Percentiles rank a stretch among this genome's conserved stretches.
phyloP scores from a whole-genome alignment of 352 stramenopile species.

The Pythium utonaiense region DNA sequence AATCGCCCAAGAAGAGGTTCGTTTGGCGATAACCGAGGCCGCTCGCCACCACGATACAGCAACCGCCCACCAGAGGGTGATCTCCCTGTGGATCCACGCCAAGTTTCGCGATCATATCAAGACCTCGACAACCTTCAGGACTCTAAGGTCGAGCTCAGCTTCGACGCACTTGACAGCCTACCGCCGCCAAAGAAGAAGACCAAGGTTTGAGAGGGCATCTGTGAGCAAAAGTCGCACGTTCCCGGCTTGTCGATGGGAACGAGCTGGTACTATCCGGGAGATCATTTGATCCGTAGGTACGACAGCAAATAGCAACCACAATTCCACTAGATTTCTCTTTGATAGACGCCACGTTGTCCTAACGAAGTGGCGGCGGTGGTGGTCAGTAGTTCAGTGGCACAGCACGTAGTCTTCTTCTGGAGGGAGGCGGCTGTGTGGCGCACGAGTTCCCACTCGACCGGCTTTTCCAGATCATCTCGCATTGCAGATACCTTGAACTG shows the following conservation, averaged over 20 bases:
- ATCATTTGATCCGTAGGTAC: not conserved
- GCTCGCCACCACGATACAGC: conserved; percentile 24
- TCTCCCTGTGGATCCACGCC: conserved; percentile 73
- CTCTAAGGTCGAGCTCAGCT: conserved; percentile 81
- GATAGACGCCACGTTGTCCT: too few species aligned
- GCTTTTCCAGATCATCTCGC: conserved; percentile 4
- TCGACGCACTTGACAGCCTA: conserved; percentile 74
- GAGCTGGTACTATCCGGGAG: not conserved
- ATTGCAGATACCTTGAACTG: conserved; percentile 19
- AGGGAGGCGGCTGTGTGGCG: conserved; percentile 1
- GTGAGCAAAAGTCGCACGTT: not conserved
- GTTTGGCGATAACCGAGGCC: conserved; percentile 32
- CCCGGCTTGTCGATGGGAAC: not conserved
- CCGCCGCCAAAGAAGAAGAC: conserved; percentile 85
- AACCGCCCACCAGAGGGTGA: conserved; percentile 51
- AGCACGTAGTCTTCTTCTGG: not conserved
- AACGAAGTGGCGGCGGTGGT: not conserved
- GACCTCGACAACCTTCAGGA: conserved; percentile 82
- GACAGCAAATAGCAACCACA: not conserved
- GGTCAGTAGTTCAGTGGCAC: not conserved
- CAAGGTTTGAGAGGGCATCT: conserved; percentile 42
- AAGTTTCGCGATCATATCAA: conserved; percentile 81
- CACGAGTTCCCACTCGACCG: not conserved
- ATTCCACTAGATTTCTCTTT: not conserved
- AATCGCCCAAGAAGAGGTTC: conserved; percentile 42